Evolutionary conservation across 257 asterid species (phyloP).

Genomic region (Primulina eburnea): DNA sequence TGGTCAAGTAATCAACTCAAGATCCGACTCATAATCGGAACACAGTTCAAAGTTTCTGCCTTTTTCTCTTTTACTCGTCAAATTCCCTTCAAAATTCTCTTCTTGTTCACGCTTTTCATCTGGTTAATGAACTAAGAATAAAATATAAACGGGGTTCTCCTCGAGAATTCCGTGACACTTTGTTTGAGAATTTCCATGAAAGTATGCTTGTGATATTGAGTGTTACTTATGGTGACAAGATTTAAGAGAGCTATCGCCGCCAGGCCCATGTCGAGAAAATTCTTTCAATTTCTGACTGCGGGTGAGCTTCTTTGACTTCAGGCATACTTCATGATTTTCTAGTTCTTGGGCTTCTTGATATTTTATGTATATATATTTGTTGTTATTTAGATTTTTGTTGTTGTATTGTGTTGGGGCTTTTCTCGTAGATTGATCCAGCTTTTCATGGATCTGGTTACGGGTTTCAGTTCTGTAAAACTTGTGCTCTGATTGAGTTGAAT

Average conservation of each 20-base stretch:
- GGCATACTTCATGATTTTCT: slow-evolving; percentile 8
- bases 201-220: slow-evolving; percentile 2
- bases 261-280: slow-evolving; percentile 44
- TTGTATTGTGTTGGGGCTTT: too few relatives aligned
- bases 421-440: neutral
- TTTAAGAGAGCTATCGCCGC: slow-evolving; percentile 27
- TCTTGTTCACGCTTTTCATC: slow-evolving; percentile 26
- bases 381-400: slow-evolving; percentile 12
- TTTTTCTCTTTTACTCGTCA: slow-evolving; percentile 17
- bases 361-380: slow-evolving; percentile 1
- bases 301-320: slow-evolving; percentile 41
- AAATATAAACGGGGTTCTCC: slow-evolving; percentile 29
- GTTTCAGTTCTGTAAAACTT: slow-evolving; percentile 13
- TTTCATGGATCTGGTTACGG: slow-evolving; percentile 21
- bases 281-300: slow-evolving; percentile 27
- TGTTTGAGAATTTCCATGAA: neutral
- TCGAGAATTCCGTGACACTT: slow-evolving; percentile 13
- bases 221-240: slow-evolving; percentile 20
- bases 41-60: slow-evolving; percentile 23
- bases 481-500: neutral
- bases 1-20: neutral
- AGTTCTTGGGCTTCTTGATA: neutral
- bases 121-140: neutral
- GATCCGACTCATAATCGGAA: slow-evolving; percentile 32
- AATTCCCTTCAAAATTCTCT: slow-evolving; percentile 17